phyloP scores from a whole-genome alignment of 139 green algal genomes.

The Auxenochlorella protothecoides region DNA sequence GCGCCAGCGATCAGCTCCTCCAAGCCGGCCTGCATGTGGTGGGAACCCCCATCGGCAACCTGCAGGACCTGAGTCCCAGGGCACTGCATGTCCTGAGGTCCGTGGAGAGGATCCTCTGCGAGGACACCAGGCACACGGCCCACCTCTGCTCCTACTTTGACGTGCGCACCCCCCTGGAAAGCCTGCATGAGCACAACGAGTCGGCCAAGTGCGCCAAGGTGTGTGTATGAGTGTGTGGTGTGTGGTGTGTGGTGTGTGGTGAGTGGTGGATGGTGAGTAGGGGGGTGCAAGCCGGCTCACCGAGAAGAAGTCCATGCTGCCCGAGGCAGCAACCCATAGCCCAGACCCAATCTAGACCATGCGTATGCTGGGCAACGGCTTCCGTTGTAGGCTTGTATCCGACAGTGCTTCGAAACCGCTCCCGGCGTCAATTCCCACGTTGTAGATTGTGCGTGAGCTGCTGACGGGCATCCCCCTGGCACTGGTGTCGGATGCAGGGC shows the following conservation, averaged over 20 bases:
- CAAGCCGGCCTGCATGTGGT: slow-evolving; percentile 49
- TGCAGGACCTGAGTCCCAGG: slow-evolving; percentile 79
- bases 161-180: slow-evolving; percentile 28
- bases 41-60: slow-evolving; percentile 70
- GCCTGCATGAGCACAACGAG: slow-evolving; percentile 85
- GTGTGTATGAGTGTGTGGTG: neutral
- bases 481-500: slow-evolving; percentile 82
- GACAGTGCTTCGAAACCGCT: too few species aligned
- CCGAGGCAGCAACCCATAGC: too few species aligned
- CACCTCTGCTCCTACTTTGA: slow-evolving; percentile 57
- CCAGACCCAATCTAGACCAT: too few species aligned
- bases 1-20: too few species aligned
- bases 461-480: slow-evolving; percentile 33
- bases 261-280: too few species aligned
- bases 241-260: too few species aligned
- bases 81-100: slow-evolving; percentile 53
- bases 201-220: slow-evolving; percentile 21
- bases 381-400: too few species aligned
- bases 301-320: too few species aligned
- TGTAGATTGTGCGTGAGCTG: too few species aligned
- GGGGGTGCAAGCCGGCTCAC: too few species aligned
- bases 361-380: too few species aligned
- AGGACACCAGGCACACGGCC: slow-evolving; percentile 78
- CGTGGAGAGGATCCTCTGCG: slow-evolving; percentile 57
- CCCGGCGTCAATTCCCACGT: too few species aligned